Evolutionary conservation across 2,329 filamentous ascomycete species (phyloP).

Genomic region (Phyllosticta ampelicida): DNA sequence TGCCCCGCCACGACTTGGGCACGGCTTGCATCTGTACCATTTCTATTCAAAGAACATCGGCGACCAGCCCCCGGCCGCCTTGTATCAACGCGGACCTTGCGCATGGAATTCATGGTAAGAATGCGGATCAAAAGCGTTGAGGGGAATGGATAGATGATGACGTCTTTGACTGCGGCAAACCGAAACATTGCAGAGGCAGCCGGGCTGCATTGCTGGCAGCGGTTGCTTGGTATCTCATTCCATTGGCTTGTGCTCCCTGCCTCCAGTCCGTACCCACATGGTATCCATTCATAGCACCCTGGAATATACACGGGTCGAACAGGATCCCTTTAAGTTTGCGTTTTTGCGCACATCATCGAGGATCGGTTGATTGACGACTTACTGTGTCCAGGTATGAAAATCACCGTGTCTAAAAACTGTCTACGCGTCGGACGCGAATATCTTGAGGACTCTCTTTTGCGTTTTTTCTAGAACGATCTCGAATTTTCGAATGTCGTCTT

Average conservation of each 20-base stretch:
- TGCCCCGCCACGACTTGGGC: neutral
- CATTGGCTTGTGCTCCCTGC: neutral
- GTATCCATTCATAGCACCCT: neutral
- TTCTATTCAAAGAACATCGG: neutral
- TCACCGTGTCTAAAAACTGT: too few relatives aligned
- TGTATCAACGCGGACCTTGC: neutral
- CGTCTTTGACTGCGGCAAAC: neutral
- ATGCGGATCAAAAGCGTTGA: neutral
- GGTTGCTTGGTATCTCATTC: neutral
- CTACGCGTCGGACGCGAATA: too few relatives aligned
- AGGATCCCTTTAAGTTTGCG: neutral
- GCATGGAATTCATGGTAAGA: neutral
- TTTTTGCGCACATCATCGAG: neutral
- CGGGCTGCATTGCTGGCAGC: neutral
- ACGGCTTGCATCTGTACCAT: neutral
- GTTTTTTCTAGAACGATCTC: too few relatives aligned
- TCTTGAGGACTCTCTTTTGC: too few relatives aligned
- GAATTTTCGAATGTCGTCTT: too few relatives aligned
- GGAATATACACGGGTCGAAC: neutral
- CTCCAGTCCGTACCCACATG: neutral
- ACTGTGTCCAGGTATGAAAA: too few relatives aligned
- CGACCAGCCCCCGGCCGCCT: neutral
- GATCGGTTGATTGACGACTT: too few relatives aligned
- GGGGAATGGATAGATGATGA: neutral
- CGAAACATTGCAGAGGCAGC: neutral